phyloP scores from a whole-genome alignment of 106 monocot genomes.

The Posidonia australis region DNA sequence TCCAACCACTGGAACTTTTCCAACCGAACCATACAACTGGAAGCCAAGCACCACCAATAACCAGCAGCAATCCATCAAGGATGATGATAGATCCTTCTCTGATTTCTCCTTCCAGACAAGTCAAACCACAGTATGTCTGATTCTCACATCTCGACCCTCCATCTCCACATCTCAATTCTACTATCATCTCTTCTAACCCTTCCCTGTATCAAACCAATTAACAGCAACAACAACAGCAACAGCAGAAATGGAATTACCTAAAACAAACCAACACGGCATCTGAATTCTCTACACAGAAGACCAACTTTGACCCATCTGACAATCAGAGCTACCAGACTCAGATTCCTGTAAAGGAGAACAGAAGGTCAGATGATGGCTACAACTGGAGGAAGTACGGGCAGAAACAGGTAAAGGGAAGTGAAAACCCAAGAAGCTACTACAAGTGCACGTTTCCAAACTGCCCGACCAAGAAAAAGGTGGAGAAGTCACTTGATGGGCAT shows the following conservation, averaged over 20 bases:
- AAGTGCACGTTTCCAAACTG: constrained; percentile 21
- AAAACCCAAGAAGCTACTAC: constrained; percentile 25
- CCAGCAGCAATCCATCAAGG: constrained; percentile 6
- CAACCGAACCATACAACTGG: background rate
- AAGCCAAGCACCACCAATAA: background rate
- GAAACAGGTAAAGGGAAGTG: constrained; percentile 25
- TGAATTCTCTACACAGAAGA: no score
- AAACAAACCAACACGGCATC: background rate
- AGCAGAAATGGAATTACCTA: background rate
- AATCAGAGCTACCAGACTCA: constrained; percentile 1
- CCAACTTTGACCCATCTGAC: background rate
- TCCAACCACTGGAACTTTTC: constrained; percentile 20
- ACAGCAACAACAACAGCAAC: constrained; percentile 5
- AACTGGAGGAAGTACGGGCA: constrained; percentile 37
- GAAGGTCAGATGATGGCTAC: constrained; percentile 45
- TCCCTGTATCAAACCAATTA: background rate
- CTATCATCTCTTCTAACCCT: no score
- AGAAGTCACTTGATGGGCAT: constrained; percentile 13
- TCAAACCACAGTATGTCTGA: background rate
- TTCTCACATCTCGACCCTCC: background rate
- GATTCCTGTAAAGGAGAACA: background rate
- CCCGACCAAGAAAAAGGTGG: constrained; percentile 20
- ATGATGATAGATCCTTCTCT: background rate
- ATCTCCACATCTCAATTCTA: background rate
- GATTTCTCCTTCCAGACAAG: constrained; percentile 23